These are phyloP conservation scores for Linum usitatissimum DNA, from an alignment of 345 rosid species.

Conservation along the genomic window DNA sequence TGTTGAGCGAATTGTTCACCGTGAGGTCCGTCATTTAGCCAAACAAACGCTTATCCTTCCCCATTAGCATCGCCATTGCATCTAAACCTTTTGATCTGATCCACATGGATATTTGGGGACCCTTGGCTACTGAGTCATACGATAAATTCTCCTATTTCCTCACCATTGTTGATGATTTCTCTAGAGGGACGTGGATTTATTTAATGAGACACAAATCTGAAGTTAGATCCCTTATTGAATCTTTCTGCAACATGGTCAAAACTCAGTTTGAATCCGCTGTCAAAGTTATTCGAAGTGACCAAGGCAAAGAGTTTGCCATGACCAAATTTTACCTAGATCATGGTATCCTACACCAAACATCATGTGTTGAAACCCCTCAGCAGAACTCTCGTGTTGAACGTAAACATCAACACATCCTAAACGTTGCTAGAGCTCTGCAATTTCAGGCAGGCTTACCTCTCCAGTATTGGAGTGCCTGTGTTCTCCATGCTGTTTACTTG, in stretches of 20 bases:
- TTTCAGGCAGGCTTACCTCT: neutral
- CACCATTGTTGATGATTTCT: neutral
- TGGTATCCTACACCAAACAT: neutral
- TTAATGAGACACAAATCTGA: neutral
- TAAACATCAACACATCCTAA: slow-evolving; percentile 1
- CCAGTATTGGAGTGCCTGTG: neutral
- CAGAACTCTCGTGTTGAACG: neutral
- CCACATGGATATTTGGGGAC: neutral
- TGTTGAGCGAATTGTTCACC: neutral
- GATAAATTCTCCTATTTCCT: neutral
- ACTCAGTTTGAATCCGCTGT: neutral
- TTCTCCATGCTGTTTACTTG: neutral
- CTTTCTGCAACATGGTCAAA: neutral
- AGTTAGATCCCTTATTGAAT: neutral
- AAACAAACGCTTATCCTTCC: neutral
- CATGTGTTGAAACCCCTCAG: slow-evolving; percentile 1
- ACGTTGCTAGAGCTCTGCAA: neutral
- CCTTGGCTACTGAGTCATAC: neutral
- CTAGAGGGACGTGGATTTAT: neutral
- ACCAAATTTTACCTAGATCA: neutral
- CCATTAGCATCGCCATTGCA: neutral
- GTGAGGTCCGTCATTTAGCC: neutral
- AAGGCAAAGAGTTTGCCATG: neutral
- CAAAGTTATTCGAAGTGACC: neutral
- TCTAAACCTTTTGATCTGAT: neutral